Evolutionary conservation across 2,329 filamentous ascomycete species (phyloP).

Genomic region (Fusarium torreyae): DNA sequence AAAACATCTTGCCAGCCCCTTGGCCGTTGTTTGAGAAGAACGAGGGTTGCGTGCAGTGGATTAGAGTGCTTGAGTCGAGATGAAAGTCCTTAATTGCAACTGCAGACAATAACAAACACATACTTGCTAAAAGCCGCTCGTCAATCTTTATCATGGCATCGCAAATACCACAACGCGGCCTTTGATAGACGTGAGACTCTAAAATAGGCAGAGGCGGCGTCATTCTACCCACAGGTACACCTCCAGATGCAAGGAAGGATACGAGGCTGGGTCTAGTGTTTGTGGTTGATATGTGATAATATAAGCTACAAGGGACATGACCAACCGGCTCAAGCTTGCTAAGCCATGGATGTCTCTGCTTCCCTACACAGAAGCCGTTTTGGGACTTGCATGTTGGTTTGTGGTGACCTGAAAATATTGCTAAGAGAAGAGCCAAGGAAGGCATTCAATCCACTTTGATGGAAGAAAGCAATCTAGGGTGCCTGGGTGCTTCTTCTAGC

Average conservation of each 20-base stretch:
- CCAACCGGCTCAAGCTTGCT: neutral
- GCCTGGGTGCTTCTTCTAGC: conserved; percentile 47
- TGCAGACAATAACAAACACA: neutral
- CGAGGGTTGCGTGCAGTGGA: neutral
- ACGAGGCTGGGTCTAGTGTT: neutral
- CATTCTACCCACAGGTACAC: neutral
- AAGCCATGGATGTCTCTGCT: conserved; percentile 5
- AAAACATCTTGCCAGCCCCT: neutral
- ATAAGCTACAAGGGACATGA: neutral
- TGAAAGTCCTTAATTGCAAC: neutral
- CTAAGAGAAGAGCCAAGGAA: conserved; percentile 15
- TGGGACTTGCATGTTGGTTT: conserved; percentile 17
- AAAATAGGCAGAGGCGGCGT: neutral
- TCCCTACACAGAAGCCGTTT: neutral
- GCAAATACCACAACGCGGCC: conserved; percentile 14
- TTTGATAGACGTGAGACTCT: neutral
- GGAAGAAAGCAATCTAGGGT: conserved; percentile 45
- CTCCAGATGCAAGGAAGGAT: too few relatives aligned
- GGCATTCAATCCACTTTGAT: conserved; percentile 14
- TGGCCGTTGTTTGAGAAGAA: neutral
- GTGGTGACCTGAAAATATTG: conserved; percentile 25
- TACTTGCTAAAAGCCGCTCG: neutral
- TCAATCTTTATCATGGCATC: neutral
- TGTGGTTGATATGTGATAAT: conserved; percentile 1
- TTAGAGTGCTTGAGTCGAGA: conserved; percentile 7